These are phyloP conservation scores for Pseudopithomyces chartarum DNA, from an alignment of 2,329 filamentous ascomycete species.

Conservation along the genomic window DNA sequence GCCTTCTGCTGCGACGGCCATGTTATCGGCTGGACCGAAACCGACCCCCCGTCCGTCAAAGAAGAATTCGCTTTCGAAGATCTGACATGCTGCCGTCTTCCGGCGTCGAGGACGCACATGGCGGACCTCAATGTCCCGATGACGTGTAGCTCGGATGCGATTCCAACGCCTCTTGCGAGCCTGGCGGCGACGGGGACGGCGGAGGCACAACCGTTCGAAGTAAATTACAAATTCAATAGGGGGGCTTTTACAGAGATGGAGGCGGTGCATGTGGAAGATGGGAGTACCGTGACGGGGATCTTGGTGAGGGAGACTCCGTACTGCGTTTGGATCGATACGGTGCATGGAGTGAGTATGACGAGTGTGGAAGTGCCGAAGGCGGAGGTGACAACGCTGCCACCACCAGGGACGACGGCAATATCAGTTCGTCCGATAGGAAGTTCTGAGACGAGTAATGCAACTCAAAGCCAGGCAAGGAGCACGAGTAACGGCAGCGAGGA, in stretches of 20 bases:
- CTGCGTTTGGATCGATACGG: constrained; percentile 22
- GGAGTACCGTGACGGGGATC: constrained; percentile 12
- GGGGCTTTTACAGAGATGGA: neutral
- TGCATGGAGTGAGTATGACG: constrained; percentile 12
- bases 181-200: constrained; percentile 22
- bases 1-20: constrained; percentile 7
- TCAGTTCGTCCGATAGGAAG: neutral
- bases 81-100: constrained; percentile 2
- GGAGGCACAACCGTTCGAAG: constrained; percentile 16
- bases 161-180: constrained; percentile 19
- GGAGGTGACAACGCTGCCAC: constrained; percentile 15
- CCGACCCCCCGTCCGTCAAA: no score
- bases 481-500: neutral
- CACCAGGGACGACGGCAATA: neutral
- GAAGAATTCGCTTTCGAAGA: neutral
- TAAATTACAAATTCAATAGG: constrained; percentile 16
- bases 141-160: neutral
- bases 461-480: neutral
- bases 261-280: neutral
- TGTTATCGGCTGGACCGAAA: neutral
- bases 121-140: neutral
- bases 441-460: no score
- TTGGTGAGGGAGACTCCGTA: constrained; percentile 15
- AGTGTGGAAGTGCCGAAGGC: constrained; percentile 20
- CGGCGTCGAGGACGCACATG: neutral